Evolutionary conservation across 2,329 filamentous ascomycete species (phyloP), one percentile per base, ranked within the genome.

Genomic region (Emergomyces pasteurianus): DNA sequence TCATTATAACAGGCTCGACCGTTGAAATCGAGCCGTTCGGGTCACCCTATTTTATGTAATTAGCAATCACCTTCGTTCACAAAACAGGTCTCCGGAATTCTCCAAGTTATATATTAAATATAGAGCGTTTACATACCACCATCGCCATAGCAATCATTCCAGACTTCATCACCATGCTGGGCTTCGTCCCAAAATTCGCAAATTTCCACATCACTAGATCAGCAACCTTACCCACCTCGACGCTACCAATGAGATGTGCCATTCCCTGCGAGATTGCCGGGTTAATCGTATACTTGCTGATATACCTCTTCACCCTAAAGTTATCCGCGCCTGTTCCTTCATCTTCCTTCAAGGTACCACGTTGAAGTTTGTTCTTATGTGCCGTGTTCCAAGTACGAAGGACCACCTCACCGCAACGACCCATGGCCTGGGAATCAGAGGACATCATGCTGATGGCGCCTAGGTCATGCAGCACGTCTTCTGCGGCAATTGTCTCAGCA

Each of bases 371-470:
- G 73, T 97, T 97, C 83, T 96, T 96, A 77, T 96, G 90, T 0
- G 92, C 92, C 2, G 92, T 97, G 75, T 96, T 92, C 92, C 92
- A 97, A 0, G 92, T 96, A 14, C 92, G 84, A 28, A 95, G 80
- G 63, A 97, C 85, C 59, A 97, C 92, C 77, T 97, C 92, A 65
- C 92, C 92, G 71, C 90, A 95, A 58, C 92, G 88, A 61, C 92
- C 92, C 92, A 97, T 97, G 68, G 92, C 92, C 76, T 97, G 92
- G 0, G 88, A 92, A 76, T 97, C 92, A 0, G 87, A 92, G 63
- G 86, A 90, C 90, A 97, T 96, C 92, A 97, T 97, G 73, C 87
- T 91, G 74, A 97, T 96, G 65, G 92, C 92, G 61, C 92, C 92
- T 1, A 95, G 81, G 69, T 97, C 92, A 72, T 97, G 92, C 21